Conservation (phyloP, 2,329 filamentous ascomycete genomes). For the Mariannaea elegans region DNA sequence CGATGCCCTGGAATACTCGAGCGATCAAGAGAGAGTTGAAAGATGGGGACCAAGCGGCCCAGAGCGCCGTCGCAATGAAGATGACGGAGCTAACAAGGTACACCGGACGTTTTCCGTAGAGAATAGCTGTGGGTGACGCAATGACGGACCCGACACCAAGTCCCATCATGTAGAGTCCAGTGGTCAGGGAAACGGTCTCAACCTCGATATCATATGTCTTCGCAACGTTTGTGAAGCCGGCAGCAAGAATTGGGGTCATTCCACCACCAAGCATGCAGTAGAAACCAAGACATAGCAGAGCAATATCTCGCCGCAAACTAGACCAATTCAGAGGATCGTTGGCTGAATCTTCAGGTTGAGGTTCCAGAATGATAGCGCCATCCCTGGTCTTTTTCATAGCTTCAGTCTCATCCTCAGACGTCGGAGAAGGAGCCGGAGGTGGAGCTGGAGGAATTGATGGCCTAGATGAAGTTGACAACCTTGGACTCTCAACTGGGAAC, state of each 20-base stretch:
- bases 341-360: constrained; percentile 87
- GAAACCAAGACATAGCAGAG: constrained; percentile 83
- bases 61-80: constrained; percentile 80
- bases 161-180: constrained; percentile 93
- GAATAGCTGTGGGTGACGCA: constrained; percentile 87
- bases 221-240: constrained; percentile 86
- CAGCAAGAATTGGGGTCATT: constrained; percentile 89
- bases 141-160: constrained; percentile 85
- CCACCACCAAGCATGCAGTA: constrained; percentile 95
- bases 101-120: constrained; percentile 90
- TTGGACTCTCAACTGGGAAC: constrained; percentile 48
- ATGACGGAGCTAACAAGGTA: constrained; percentile 81
- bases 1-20: constrained; percentile 86
- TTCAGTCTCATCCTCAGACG: constrained; percentile 36
- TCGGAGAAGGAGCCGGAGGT: constrained; percentile 5
- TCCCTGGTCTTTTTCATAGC: constrained; percentile 81
- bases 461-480: constrained; percentile 37
- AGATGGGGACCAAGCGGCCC: constrained; percentile 86
- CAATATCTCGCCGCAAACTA: constrained; percentile 79
- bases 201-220: constrained; percentile 70
- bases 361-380: constrained; percentile 86
- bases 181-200: constrained; percentile 83
- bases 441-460: background rate
- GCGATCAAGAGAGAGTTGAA: constrained; percentile 83
- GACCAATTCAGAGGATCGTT: constrained; percentile 97